Evolutionary conservation across 805 yeast species (phyloP).

Genomic region (Kodamaea hsintzibuensis): DNA sequence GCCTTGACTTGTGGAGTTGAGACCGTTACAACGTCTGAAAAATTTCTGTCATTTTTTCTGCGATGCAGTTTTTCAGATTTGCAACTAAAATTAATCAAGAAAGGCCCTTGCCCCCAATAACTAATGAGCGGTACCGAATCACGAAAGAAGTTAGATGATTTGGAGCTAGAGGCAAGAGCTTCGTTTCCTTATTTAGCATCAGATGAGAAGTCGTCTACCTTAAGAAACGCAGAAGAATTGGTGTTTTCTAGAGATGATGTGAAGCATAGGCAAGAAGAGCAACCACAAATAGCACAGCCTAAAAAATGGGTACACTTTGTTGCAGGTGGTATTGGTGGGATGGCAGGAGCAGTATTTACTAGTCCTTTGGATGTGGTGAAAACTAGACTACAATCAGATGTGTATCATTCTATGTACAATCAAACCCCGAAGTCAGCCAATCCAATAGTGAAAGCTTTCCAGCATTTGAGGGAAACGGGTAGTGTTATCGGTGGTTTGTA

Average conservation of each 20-base stretch:
- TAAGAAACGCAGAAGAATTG: constrained; percentile 39
- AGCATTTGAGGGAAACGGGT: constrained; percentile 83
- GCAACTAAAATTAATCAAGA: not conserved
- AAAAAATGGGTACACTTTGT: constrained; percentile 72
- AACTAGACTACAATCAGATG: constrained; percentile 91
- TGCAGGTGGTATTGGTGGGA: constrained; percentile 95
- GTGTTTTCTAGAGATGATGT: constrained; percentile 12
- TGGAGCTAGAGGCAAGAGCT: constrained; percentile 56
- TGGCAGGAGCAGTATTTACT: constrained; percentile 94
- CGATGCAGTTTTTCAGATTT: not conserved
- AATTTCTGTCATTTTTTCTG: not conserved
- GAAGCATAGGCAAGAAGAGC: not conserved
- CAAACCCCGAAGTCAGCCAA: constrained; percentile 40
- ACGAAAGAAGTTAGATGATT: constrained; percentile 16
- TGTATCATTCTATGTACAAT: constrained; percentile 61
- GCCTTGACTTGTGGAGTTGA: no score
- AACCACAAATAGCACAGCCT: constrained; percentile 6
- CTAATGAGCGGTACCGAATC: constrained; percentile 8
- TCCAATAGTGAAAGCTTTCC: constrained; percentile 47
- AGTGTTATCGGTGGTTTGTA: constrained; percentile 69
- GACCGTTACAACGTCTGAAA: not conserved
- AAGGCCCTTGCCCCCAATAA: constrained; percentile 2
- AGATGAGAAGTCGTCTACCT: constrained; percentile 67
- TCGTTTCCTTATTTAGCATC: constrained; percentile 65
- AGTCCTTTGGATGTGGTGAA: constrained; percentile 96